Evolutionary conservation across 1,284 basidiomycete genomes (phyloP).

Genomic region (Fomes fomentarius): DNA sequence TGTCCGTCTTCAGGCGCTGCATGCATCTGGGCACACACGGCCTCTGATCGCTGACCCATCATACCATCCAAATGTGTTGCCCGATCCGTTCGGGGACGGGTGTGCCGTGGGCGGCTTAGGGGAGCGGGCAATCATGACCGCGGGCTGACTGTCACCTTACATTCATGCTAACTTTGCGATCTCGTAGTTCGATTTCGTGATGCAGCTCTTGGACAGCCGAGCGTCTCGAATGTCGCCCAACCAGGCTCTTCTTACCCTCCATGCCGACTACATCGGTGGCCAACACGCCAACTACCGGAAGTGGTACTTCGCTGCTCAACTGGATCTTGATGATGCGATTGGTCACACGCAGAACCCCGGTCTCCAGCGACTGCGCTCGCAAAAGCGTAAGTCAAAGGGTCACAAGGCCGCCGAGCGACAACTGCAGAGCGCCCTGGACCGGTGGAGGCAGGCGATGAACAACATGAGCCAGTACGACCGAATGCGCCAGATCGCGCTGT

Average conservation of each 20-base stretch:
- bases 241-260: constrained; percentile 92
- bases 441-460: constrained; percentile 99
- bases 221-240: constrained; percentile 98
- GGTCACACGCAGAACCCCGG: constrained; percentile 93
- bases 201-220: constrained; percentile 97
- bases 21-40: too few species aligned
- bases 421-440: constrained; percentile 83
- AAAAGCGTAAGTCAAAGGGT: constrained; percentile 45
- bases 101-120: neutral
- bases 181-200: constrained; percentile 90
- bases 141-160: neutral
- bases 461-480: constrained; percentile 99
- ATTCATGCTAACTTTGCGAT: constrained; percentile 12
- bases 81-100: neutral
- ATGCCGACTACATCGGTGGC: constrained; percentile 99
- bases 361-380: constrained; percentile 75
- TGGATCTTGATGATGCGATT: constrained; percentile 97
- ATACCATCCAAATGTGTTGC: neutral
- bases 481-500: constrained; percentile 94
- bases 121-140: neutral
- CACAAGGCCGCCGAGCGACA: constrained; percentile 84
- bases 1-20: neutral
- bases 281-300: constrained; percentile 97
- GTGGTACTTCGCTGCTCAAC: constrained; percentile 99
- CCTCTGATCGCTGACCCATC: too few species aligned